Evolutionary conservation across 768 basidiomycete species (phyloP).

Genomic region (Termitomyces sp.): DNA sequence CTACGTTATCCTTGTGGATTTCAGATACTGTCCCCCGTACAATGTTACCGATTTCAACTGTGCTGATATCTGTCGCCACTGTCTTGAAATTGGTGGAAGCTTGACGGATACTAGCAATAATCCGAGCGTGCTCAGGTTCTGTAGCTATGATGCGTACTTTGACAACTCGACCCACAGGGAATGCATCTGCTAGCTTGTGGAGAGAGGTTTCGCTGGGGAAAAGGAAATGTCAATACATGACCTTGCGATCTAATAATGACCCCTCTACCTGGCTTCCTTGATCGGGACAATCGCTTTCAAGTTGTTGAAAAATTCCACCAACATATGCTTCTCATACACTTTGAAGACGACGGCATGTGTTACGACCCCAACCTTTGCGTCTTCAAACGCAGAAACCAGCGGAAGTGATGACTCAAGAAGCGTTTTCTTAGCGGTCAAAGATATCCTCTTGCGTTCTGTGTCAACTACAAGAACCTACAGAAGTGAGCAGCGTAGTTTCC

Average conservation of each 20-base stretch:
- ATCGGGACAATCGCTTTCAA: constrained; percentile 76
- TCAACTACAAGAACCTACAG: constrained; percentile 78
- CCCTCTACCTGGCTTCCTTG: constrained; percentile 72
- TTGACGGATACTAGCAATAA: constrained; percentile 85
- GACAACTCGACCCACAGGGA: constrained; percentile 77
- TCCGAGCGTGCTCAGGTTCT: constrained; percentile 50
- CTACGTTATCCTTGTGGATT: constrained; percentile 80
- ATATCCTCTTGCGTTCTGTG: constrained; percentile 71
- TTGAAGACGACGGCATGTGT: constrained; percentile 82
- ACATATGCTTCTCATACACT: constrained; percentile 69
- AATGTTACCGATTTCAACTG: constrained; percentile 70
- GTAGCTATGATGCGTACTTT: constrained; percentile 74
- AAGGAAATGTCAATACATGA: neutral
- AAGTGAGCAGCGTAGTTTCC: neutral
- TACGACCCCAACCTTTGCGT: constrained; percentile 63
- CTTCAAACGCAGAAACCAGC: constrained; percentile 57
- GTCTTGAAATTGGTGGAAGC: constrained; percentile 48
- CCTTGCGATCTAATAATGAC: neutral
- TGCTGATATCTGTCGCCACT: constrained; percentile 56
- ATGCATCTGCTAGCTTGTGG: constrained; percentile 52
- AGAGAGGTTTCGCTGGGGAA: constrained; percentile 56
- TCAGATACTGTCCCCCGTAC: constrained; percentile 69
- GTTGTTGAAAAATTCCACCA: constrained; percentile 90
- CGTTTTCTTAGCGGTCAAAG: constrained; percentile 87
- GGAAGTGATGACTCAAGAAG: constrained; percentile 78